phyloP scores from a whole-genome alignment of 176 grass and related monocot species.

The Lolium perenne region DNA sequence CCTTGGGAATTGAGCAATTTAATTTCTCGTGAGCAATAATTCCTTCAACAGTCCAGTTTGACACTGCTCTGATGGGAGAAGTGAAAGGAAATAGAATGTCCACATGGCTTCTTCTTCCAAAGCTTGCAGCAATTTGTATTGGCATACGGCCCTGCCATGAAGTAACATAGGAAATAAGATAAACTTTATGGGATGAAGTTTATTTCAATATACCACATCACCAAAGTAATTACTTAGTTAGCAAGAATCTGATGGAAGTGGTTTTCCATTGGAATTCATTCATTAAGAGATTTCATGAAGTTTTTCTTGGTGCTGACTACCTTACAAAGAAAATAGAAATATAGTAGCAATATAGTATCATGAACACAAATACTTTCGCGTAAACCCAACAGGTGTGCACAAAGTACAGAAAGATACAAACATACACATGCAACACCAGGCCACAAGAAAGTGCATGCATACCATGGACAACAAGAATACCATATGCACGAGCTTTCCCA shows the following conservation, averaged over 20 bases:
- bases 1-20: neutral
- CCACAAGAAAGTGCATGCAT: neutral
- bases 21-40: neutral
- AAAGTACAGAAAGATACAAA: neutral
- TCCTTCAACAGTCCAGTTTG: slow-evolving; percentile 25
- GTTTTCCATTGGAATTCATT: neutral
- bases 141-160: neutral
- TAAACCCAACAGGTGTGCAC: neutral
- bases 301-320: neutral
- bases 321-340: slow-evolving; percentile 12
- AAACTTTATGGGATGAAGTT: neutral
- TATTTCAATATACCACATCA: neutral
- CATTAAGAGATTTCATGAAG: neutral
- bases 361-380: neutral
- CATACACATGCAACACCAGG: slow-evolving; percentile 13
- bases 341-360: neutral
- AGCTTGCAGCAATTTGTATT: slow-evolving; percentile 32
- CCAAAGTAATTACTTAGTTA: neutral
- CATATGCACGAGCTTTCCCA: neutral
- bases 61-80: neutral
- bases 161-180: slow-evolving; percentile 3
- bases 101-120: slow-evolving; percentile 27
- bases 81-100: slow-evolving; percentile 32
- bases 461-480: neutral
- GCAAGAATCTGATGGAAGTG: neutral